Conservation (phyloP, 768 basidiomycete genomes). For the Pleurotus pulmonarius region DNA sequence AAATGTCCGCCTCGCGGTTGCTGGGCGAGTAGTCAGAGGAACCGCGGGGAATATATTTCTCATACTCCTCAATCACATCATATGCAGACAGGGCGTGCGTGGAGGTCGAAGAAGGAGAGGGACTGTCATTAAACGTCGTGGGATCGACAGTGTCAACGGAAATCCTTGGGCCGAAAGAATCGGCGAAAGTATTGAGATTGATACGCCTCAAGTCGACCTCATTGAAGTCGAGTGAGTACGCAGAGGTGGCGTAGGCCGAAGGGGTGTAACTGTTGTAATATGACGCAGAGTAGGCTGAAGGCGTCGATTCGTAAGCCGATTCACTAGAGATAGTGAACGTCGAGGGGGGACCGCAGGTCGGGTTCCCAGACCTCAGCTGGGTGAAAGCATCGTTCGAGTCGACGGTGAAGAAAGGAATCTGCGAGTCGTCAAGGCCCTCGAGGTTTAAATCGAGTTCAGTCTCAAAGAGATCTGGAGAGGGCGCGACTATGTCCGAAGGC, state of each 20-base stretch:
- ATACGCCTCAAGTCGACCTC: slow-evolving; percentile 72
- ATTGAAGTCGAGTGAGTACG: slow-evolving; percentile 54
- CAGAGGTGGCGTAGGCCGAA: slow-evolving; percentile 44
- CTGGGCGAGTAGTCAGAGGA: slow-evolving; percentile 67
- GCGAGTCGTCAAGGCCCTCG: slow-evolving; percentile 60
- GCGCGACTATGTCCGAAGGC: slow-evolving; percentile 68
- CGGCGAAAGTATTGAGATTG: slow-evolving; percentile 17
- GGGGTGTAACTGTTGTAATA: slow-evolving; percentile 51
- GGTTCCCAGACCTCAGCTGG: slow-evolving; percentile 58
- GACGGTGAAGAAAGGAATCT: slow-evolving; percentile 60
- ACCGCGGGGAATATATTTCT: slow-evolving; percentile 42
- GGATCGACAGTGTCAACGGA: slow-evolving; percentile 43
- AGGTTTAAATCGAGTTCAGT: slow-evolving; percentile 74
- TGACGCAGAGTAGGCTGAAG: slow-evolving; percentile 59
- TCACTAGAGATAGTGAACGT: slow-evolving; percentile 78
- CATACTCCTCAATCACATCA: slow-evolving; percentile 25
- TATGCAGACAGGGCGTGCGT: slow-evolving; percentile 41
- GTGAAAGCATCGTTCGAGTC: slow-evolving; percentile 64
- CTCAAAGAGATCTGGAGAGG: slow-evolving; percentile 81
- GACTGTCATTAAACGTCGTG: slow-evolving; percentile 51
- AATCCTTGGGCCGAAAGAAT: slow-evolving; percentile 21
- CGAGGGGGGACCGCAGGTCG: slow-evolving; percentile 69
- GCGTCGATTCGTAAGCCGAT: slow-evolving; percentile 67
- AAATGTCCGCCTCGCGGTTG: slow-evolving; percentile 38
- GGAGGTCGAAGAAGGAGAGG: slow-evolving; percentile 54